phyloP scores from a whole-genome alignment of 768 basidiomycete species.

The Panaeolus papilionaceus region DNA sequence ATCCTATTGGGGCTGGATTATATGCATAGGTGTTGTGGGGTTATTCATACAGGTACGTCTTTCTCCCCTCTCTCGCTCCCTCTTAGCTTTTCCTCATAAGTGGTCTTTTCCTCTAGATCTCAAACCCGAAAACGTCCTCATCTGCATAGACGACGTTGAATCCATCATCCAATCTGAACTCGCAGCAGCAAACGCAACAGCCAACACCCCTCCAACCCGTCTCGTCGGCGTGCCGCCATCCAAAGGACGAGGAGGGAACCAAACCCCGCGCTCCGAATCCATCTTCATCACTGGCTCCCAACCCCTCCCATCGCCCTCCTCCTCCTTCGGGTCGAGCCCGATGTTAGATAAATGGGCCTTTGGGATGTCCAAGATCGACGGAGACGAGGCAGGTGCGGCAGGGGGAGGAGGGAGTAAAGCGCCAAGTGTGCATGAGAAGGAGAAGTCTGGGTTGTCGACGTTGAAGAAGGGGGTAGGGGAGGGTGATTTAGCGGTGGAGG shows the following conservation, averaged over 20 bases:
- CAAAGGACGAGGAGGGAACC: conserved; percentile 94
- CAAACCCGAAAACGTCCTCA: conserved; percentile 98
- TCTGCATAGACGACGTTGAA: conserved; percentile 97
- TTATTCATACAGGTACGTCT: conserved; percentile 87
- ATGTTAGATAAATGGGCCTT: conserved; percentile 88
- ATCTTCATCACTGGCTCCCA: conserved; percentile 91
- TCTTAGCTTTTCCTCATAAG: conserved; percentile 14
- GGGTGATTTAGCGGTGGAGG: conserved; percentile 42
- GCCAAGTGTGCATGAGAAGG: conserved; percentile 28
- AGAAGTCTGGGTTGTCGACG: conserved; percentile 27
- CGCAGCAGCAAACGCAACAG: conserved; percentile 49
- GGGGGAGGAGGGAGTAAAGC: conserved; percentile 28
- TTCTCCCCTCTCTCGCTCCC: not conserved
- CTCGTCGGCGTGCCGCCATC: conserved; percentile 93
- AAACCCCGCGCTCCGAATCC: conserved; percentile 85
- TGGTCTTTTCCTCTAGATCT: conserved; percentile 59
- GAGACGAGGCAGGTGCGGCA: conserved; percentile 34
- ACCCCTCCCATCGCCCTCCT: conserved; percentile 87
- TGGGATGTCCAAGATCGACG: conserved; percentile 90
- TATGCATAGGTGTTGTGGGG: conserved; percentile 96
- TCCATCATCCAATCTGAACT: conserved; percentile 88
- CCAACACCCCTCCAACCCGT: conserved; percentile 60
- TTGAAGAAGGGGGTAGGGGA: conserved; percentile 34
- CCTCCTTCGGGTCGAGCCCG: conserved; percentile 72
- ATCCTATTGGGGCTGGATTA: conserved; percentile 95